A percentile compares a stretch with the other conserved stretches of the same genome.
These are phyloP conservation scores for Ensete glaucum DNA, from an alignment of 176 grass and related monocot species.

Conservation along the genomic window DNA sequence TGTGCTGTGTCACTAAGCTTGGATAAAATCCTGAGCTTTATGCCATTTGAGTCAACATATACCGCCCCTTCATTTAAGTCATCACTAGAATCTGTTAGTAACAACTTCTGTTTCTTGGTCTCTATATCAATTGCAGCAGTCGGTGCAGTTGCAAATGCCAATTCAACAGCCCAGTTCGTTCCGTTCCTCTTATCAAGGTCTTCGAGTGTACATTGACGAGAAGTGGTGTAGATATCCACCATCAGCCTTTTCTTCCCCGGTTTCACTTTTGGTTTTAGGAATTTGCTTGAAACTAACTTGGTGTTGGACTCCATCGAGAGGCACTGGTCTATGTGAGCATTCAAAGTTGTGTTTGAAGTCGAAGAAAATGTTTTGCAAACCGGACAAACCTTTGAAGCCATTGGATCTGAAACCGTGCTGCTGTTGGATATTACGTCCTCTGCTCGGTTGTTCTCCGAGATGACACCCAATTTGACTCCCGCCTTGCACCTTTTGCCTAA, in stretches of 20 bases:
- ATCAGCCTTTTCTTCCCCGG: constrained; percentile 24
- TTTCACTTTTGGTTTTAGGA: constrained; percentile 21
- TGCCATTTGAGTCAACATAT: constrained; percentile 30
- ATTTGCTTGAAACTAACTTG: neutral
- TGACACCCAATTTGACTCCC: constrained; percentile 4
- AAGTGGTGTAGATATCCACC: constrained; percentile 17
- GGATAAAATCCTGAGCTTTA: constrained; percentile 32
- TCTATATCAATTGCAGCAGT: neutral
- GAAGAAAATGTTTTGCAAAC: constrained; percentile 27
- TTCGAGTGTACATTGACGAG: constrained; percentile 14
- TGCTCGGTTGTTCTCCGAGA: neutral
- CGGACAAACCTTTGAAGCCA: constrained; percentile 25
- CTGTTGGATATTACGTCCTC: constrained; percentile 11
- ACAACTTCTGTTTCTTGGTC: constrained; percentile 2
- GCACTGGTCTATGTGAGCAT: constrained; percentile 23
- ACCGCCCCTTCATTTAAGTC: constrained; percentile 1
- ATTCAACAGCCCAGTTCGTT: constrained; percentile 22
- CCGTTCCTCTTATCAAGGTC: constrained; percentile 31
- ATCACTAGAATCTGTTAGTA: constrained; percentile 3
- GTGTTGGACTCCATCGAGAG: constrained; percentile 13
- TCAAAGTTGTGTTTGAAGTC: constrained; percentile 23
- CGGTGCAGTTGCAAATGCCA: neutral
- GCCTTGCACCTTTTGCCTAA: constrained; percentile 10
- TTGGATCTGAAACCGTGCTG: constrained; percentile 13
- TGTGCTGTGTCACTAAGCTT: constrained; percentile 13